phyloP scores from a whole-genome alignment of 345 rosid species.

The Jatropha curcas region DNA sequence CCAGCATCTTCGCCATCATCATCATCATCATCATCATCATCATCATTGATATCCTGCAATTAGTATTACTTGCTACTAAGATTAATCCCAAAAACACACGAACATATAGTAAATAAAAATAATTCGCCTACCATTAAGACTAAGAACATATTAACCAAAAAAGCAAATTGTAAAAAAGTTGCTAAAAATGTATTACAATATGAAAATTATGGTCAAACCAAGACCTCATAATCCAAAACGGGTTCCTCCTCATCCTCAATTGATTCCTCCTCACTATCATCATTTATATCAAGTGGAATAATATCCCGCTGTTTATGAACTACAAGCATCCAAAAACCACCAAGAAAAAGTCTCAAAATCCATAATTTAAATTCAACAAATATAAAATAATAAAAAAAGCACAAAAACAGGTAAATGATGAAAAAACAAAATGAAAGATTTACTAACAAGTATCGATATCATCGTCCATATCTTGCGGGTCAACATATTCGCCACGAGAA shows the following conservation, averaged over 20 bases:
- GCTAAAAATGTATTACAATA: not conserved
- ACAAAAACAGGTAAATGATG: not conserved
- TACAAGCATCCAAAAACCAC: constrained; percentile 21
- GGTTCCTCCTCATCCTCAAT: constrained; percentile 75
- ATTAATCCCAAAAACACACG: not conserved
- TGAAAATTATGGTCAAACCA: not conserved
- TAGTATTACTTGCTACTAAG: not conserved
- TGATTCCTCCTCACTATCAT: constrained; percentile 56
- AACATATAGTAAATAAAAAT: not conserved
- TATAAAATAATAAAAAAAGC: not conserved
- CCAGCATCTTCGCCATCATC: constrained; percentile 44
- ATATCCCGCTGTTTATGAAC: constrained; percentile 89
- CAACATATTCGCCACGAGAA: constrained; percentile 32
- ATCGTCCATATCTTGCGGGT: constrained; percentile 56
- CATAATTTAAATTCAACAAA: not conserved
- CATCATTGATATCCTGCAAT: constrained; percentile 23
- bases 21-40: constrained; percentile 28
- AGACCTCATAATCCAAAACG: constrained; percentile 50
- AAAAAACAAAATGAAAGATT: too few relatives aligned
- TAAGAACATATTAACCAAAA: not conserved
- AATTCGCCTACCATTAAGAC: not conserved
- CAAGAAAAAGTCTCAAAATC: not conserved
- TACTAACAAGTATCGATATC: constrained; percentile 69
- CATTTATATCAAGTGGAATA: constrained; percentile 64
- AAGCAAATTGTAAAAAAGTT: not conserved